Percentiles rank a stretch among this genome's conserved stretches.
Conservation (phyloP, 345 rosid genomes). For the Melaleuca quinquenervia region DNA sequence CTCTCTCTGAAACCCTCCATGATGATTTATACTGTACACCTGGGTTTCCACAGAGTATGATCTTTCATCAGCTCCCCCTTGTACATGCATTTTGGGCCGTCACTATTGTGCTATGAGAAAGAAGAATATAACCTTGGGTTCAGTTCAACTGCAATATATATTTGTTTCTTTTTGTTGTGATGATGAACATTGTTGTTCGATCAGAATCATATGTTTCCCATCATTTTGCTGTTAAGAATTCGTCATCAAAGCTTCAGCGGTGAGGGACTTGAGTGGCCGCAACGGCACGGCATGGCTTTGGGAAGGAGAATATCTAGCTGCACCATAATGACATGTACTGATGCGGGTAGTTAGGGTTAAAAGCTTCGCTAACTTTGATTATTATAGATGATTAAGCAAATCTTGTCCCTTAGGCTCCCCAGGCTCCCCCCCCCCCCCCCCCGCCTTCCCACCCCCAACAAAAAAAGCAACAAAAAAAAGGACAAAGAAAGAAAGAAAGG, state of each 20-base stretch:
- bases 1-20: not conserved
- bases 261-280: slow-evolving; percentile 20
- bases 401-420: not conserved
- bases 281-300: slow-evolving; percentile 20
- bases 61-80: not conserved
- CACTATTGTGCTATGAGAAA: not conserved
- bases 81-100: not conserved
- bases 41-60: not conserved
- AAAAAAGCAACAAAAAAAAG: too few relatives aligned
- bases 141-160: not conserved
- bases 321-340: not conserved
- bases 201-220: not conserved
- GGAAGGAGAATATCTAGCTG: not conserved
- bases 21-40: not conserved
- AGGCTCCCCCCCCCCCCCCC: too few relatives aligned
- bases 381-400: not conserved
- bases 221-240: not conserved
- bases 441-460: too few relatives aligned
- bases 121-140: not conserved
- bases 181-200: not conserved
- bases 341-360: slow-evolving; percentile 4
- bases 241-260: not conserved
- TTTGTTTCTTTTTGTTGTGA: not conserved
- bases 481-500: not conserved
- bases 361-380: not conserved